Evolutionary conservation across 495 filamentous ascomycete genomes (phyloP).

Genomic region (Penicillium longicatenatum): DNA sequence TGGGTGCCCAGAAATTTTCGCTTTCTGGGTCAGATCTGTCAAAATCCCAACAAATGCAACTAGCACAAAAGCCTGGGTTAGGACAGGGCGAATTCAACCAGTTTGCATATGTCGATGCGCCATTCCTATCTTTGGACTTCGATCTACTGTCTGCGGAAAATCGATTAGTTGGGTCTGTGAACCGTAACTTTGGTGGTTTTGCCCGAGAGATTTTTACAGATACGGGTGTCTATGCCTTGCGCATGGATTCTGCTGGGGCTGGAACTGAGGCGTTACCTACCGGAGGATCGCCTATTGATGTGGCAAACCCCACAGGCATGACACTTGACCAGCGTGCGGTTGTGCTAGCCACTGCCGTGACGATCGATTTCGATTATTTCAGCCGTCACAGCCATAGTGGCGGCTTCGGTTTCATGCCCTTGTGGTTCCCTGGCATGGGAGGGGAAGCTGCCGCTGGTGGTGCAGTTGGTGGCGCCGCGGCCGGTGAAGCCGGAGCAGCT

Average conservation of each 20-base stretch:
- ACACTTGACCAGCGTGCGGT: conserved; percentile 71
- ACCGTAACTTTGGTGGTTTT: conserved; percentile 68
- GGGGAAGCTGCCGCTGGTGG: conserved; percentile 47
- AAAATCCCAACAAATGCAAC: conserved; percentile 49
- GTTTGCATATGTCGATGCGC: conserved; percentile 65
- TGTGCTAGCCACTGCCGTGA: conserved; percentile 72
- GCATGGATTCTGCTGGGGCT: conserved; percentile 64
- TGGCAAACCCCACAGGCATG: conserved; percentile 49
- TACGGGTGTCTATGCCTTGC: conserved; percentile 67
- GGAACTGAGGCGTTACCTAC: conserved; percentile 27
- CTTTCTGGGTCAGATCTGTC: conserved; percentile 51
- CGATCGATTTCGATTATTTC: conserved; percentile 75
- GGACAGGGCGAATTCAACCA: conserved; percentile 54
- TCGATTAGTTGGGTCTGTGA: conserved; percentile 60
- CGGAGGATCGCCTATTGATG: conserved; percentile 23
- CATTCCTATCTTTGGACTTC: conserved; percentile 61
- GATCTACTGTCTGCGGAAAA: conserved; percentile 50
- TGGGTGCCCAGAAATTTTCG: conserved; percentile 36
- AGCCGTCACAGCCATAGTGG: conserved; percentile 57
- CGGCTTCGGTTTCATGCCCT: conserved; percentile 56
- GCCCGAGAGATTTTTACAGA: conserved; percentile 73
- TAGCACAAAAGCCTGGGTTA: conserved; percentile 33
- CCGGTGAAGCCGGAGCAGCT: conserved; percentile 40
- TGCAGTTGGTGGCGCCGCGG: conserved; percentile 43
- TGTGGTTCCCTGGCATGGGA: conserved; percentile 59